A percentile compares a stretch with the other conserved stretches of the same genome.
Evolutionary conservation across 495 filamentous ascomycete species (phyloP).

Genomic region (Letharia lupina): DNA sequence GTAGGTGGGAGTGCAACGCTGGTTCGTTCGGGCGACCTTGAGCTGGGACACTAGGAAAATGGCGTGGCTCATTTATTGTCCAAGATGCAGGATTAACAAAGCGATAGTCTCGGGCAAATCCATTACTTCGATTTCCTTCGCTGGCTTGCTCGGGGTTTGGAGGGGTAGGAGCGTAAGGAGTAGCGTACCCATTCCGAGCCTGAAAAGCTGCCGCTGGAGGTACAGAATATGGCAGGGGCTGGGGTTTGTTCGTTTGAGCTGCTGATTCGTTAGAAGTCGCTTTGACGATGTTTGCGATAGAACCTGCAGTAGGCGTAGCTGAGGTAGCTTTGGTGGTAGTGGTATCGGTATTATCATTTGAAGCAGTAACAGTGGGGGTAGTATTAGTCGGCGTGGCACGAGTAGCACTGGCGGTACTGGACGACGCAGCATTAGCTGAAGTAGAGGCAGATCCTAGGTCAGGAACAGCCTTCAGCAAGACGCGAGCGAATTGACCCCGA

Average conservation of each 20-base stretch:
- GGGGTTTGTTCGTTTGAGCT: background rate
- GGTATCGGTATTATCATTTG: background rate
- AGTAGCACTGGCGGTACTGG: background rate
- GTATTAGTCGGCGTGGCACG: background rate
- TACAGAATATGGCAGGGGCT: constrained; percentile 9
- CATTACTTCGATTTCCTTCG: background rate
- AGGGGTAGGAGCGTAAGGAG: constrained; percentile 5
- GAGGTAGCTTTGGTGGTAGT: background rate
- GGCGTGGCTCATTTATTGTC: background rate
- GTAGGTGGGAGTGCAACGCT: background rate
- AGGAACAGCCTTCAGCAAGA: constrained; percentile 38
- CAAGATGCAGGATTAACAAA: background rate
- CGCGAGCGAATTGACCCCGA: constrained; percentile 38
- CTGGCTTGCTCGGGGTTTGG: background rate
- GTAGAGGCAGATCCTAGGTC: constrained; percentile 21
- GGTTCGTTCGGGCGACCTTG: background rate
- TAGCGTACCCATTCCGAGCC: background rate
- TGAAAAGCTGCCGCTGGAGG: background rate
- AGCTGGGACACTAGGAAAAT: background rate
- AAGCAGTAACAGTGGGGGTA: background rate
- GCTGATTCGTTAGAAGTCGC: background rate
- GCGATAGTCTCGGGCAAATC: background rate
- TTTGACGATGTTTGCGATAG: background rate
- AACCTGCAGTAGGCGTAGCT: background rate
- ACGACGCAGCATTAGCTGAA: background rate